These are phyloP conservation scores for Astragalus glycyphyllos DNA, from an alignment of 306 rosid species.

Conservation along the genomic window DNA sequence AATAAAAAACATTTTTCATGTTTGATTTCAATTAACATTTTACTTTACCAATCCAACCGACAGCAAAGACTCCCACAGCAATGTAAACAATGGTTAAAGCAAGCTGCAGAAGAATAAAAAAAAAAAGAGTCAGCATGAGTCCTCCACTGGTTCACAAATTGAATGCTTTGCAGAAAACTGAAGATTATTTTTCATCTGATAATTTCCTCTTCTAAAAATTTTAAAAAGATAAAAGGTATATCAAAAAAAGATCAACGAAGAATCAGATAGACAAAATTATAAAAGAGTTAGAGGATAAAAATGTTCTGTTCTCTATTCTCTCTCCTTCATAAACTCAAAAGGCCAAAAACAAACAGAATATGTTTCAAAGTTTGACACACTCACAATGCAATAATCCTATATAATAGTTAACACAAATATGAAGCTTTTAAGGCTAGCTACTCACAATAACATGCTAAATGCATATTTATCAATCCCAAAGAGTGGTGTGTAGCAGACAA, in stretches of 20 bases:
- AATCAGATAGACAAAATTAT: slow-evolving; percentile 23
- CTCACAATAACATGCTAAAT: slow-evolving; percentile 1
- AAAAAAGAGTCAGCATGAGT: slow-evolving; percentile 32
- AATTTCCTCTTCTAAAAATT: slow-evolving; percentile 29
- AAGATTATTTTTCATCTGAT: slow-evolving; percentile 27
- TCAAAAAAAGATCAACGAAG: slow-evolving; percentile 30
- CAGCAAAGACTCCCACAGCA: slow-evolving; percentile 85
- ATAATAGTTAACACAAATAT: neutral
- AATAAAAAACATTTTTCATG: slow-evolving; percentile 26
- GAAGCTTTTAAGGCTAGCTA: neutral
- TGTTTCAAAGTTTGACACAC: slow-evolving; percentile 8
- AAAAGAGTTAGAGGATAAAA: slow-evolving; percentile 11
- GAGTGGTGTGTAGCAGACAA: no score
- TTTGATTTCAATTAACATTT: slow-evolving; percentile 38
- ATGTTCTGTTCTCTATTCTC: slow-evolving; percentile 5
- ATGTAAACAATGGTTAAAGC: slow-evolving; percentile 82
- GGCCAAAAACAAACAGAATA: slow-evolving; percentile 14
- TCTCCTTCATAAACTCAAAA: slow-evolving; percentile 19
- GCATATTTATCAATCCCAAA: no score
- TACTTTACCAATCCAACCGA: slow-evolving; percentile 95
- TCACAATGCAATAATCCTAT: slow-evolving; percentile 11
- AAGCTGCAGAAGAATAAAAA: slow-evolving; percentile 71
- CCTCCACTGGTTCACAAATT: slow-evolving; percentile 26
- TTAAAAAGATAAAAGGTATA: slow-evolving; percentile 23
- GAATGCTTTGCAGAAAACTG: slow-evolving; percentile 19